These are phyloP conservation scores for Amanita inopinata DNA, from an alignment of 768 basidiomycete genomes.

Conservation along the genomic window DNA sequence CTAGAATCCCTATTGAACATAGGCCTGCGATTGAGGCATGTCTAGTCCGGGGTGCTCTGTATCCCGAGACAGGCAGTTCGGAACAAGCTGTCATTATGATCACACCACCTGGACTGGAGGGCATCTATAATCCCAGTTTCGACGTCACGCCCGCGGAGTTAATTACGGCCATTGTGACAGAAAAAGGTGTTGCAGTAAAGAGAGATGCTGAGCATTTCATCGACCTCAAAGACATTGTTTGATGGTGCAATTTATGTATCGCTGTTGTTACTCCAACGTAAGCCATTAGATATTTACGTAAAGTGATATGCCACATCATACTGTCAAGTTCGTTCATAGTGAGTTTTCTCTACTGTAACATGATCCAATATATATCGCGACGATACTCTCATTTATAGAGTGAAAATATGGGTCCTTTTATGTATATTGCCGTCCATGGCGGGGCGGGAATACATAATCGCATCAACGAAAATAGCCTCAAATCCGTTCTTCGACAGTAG, in stretches of 20 bases:
- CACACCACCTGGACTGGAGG: conserved; percentile 56
- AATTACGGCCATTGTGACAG: conserved; percentile 92
- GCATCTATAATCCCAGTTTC: conserved; percentile 89
- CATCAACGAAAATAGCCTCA: conserved; percentile 39
- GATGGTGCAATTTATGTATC: neutral
- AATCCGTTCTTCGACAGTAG: conserved; percentile 47
- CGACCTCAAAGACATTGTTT: conserved; percentile 54
- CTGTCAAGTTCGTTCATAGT: too few species aligned
- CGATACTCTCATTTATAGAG: too few species aligned
- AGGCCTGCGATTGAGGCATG: conserved; percentile 83
- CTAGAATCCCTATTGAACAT: conserved; percentile 86
- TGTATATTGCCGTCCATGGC: conserved; percentile 60
- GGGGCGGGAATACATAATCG: conserved; percentile 63
- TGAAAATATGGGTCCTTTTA: conserved; percentile 15
- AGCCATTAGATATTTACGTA: too few species aligned
- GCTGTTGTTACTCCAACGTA: neutral
- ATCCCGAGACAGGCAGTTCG: conserved; percentile 42
- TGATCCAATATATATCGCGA: too few species aligned
- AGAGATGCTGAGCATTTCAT: conserved; percentile 45
- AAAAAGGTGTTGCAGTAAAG: conserved; percentile 85
- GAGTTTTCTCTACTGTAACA: too few species aligned
- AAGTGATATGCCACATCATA: too few species aligned
- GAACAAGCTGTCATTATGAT: conserved; percentile 76
- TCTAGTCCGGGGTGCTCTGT: conserved; percentile 73
- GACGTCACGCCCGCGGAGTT: conserved; percentile 93